Evolutionary conservation across 495 filamentous ascomycete species (phyloP).

Genomic region (Aspergillus nidulans): DNA sequence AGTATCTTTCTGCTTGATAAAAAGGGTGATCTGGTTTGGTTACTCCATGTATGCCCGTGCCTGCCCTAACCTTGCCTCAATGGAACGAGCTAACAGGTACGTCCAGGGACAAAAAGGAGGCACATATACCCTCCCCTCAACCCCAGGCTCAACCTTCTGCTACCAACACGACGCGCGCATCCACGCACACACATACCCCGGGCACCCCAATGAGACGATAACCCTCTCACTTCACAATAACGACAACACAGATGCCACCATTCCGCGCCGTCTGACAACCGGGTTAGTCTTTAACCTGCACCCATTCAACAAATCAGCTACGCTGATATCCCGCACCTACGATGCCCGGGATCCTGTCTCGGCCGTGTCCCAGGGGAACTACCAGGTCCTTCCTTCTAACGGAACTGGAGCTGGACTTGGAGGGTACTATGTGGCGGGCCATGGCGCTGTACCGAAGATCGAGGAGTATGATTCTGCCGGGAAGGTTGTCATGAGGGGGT

Average conservation of each 20-base stretch:
- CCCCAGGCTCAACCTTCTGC: constrained; percentile 18
- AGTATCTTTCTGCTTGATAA: constrained; percentile 26
- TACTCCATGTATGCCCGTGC: constrained; percentile 28
- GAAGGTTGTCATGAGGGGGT: constrained; percentile 18
- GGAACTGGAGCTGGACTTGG: constrained; percentile 17
- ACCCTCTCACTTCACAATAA: constrained; percentile 27
- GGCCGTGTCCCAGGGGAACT: constrained; percentile 38
- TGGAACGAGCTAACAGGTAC: not conserved
- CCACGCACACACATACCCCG: constrained; percentile 7
- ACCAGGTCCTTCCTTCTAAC: constrained; percentile 13
- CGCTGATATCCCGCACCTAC: constrained; percentile 16
- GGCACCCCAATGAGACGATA: constrained; percentile 8
- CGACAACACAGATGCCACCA: constrained; percentile 17
- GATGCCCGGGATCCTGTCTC: constrained; percentile 28
- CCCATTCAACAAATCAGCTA: constrained; percentile 14
- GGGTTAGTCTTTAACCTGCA: constrained; percentile 25
- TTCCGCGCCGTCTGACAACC: constrained; percentile 18
- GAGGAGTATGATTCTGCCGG: constrained; percentile 37
- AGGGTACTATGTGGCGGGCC: constrained; percentile 36
- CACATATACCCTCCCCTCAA: constrained; percentile 25
- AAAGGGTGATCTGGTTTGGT: constrained; percentile 35
- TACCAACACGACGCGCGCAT: constrained; percentile 31
- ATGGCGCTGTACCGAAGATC: constrained; percentile 39
- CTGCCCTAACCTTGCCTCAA: not conserved
- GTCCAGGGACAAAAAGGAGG: constrained; percentile 32